Evolutionary conservation across 495 filamentous ascomycete species (phyloP), one percentile per base, ranked within the genome.

Genomic region (Usnea hakonensis): DNA sequence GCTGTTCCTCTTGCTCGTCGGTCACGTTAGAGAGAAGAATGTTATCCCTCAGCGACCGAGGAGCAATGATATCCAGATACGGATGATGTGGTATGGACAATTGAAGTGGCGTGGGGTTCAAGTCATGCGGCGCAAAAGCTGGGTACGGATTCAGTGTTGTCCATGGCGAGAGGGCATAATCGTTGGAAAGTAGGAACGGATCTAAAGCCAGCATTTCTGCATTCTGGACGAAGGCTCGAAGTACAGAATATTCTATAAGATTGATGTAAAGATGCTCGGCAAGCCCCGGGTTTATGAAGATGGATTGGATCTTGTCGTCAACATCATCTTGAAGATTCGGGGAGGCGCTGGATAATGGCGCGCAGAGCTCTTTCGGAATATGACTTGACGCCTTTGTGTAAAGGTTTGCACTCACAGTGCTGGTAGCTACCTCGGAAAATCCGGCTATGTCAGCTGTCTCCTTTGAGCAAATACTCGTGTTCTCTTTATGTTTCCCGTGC

Each of bases 21-120:
- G 72, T 69, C n/a, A 60, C 7, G 6, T 64, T 60, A 23, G 67
- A 58, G 17, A 57, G 64, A 35, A 73, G 36, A 7, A 73, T 57
- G 9, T 68, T 64, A 19, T 77, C 71, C 17, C 74, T 71, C 10
- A 77, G 58, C 1, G 68, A 61, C 5, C 68, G 70, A 9, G 74
- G 72, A 21, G 75, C 68, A 32, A 78, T 67, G 54, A 77, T 62
- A 59, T 78, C 75, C 37, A 78, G 71, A 52, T 73, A 75, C 23
- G 69, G 73, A 54, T 75, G 75, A 60, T 78, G 75, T 14, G 71
- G 69, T 3, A 69, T 76, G 52, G 67, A 67, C 16, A 78, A 65
- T 58, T 78, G 75, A 26, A 67, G 56, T 36, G 65, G 64, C n/a
- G 70, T 74, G 9, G 75, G 75, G 54, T 67, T 69, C 4, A 78